Percentiles rank a stretch among this genome's conserved stretches.
Evolutionary conservation across 2,329 filamentous ascomycete genomes (phyloP).

Genomic region (Fusarium staphyleae): DNA sequence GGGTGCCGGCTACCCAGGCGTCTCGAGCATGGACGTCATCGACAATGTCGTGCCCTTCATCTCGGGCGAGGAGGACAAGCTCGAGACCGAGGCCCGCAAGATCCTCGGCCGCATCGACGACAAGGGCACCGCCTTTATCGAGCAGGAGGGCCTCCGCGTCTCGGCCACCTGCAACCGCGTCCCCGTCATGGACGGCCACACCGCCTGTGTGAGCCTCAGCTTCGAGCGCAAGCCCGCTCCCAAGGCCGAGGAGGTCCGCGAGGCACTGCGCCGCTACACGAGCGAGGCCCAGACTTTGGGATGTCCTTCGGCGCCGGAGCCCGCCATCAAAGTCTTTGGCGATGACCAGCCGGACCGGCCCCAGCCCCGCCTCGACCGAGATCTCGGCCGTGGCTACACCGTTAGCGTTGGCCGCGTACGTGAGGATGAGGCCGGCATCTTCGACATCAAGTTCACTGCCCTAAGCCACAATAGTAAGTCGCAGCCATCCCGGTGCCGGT

Average conservation of each 20-base stretch:
- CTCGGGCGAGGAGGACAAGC: constrained; percentile 92
- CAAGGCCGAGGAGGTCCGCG: constrained; percentile 75
- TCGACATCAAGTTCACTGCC: constrained; percentile 94
- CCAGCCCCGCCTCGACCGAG: constrained; percentile 88
- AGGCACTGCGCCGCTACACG: constrained; percentile 80
- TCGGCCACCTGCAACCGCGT: constrained; percentile 93
- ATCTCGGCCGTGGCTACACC: constrained; percentile 85
- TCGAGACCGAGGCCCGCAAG: constrained; percentile 93
- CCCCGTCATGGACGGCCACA: constrained; percentile 94
- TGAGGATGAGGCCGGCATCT: constrained; percentile 86
- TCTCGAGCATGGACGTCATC: constrained; percentile 92
- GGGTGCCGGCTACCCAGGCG: constrained; percentile 88
- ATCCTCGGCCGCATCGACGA: constrained; percentile 81
- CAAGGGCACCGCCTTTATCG: constrained; percentile 75
- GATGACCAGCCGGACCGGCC: constrained; percentile 84
- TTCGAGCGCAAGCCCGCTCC: constrained; percentile 81
- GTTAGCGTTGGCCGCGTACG: constrained; percentile 89
- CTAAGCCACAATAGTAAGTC: constrained; percentile 78
- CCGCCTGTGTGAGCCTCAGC: constrained; percentile 86
- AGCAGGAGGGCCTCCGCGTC: constrained; percentile 77
- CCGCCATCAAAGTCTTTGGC: constrained; percentile 80
- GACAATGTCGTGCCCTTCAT: constrained; percentile 98
- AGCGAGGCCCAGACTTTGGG: constrained; percentile 83
- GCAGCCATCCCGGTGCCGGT: no score
- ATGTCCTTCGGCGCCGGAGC: constrained; percentile 83